Evolutionary conservation across 2,329 filamentous ascomycete species (phyloP), one percentile per base, ranked within the genome.

Genomic region (Trichoderma breve): DNA sequence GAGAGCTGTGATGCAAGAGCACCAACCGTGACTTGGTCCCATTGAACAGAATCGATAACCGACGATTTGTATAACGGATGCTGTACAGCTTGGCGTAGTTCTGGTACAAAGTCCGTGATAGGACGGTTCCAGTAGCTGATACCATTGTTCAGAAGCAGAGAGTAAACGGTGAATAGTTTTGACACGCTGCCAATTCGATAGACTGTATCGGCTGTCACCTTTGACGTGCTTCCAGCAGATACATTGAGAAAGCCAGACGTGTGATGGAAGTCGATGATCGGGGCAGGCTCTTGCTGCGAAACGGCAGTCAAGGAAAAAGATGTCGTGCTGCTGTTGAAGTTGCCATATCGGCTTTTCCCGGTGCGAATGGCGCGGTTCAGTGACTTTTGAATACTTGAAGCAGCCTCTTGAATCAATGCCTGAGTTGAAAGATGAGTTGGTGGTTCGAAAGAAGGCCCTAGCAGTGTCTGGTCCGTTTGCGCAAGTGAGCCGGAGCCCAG

Each of bases 111-210:
- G 55, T 77, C 72, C 24, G 77, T 78, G 11, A 80, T 73, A 1
- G 77, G 76, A n/a, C 76, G 71, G 32, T 75, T 73, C 71, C 76
- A 76, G n/a, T 75, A 72, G 2, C 60, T 58, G 18, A 74, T 66
- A 0, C 77, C 78, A 5, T 74, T 73, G 9, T 74, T 72, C 2
- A 73, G 66, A 34, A 80, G 71, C 11, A 78, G 67, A 1, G 76
- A 68, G 64, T 79, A 79, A 18, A 76, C 74, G 2, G 77, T 79
- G n/a, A 76, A 72, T 4, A 79, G 60, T 67, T 79, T 80, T 9
- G 77, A 75, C 5, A 79, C 72, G 61, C 77, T 79, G 1, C 78
- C 78, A 6, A 79, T 74, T n/a, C 77, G 76, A 64, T 73, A 76
- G 9, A 78, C 69, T 3, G 78, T 79, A 36, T 74, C 72, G 0